Evolutionary conservation across 2,329 filamentous ascomycete species (phyloP).

Genomic region (Gnomoniopsis sp.): DNA sequence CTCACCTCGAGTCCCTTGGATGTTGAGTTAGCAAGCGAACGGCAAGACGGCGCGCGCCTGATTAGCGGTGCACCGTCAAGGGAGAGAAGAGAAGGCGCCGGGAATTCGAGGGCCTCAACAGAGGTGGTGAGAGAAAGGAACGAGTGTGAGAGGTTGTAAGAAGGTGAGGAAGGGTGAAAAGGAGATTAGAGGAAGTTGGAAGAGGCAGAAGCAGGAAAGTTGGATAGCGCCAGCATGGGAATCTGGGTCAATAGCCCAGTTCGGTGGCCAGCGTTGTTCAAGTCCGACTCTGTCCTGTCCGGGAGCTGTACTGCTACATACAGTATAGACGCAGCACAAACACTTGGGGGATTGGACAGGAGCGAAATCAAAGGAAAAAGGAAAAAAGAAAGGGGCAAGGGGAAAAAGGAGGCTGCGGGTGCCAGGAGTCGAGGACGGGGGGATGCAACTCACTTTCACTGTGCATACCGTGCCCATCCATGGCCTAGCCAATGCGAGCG

Average conservation of each 20-base stretch:
- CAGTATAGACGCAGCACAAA: neutral
- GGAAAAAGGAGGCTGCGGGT: conserved; percentile 20
- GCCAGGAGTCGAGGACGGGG: conserved; percentile 12
- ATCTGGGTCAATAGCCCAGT: conserved; percentile 6
- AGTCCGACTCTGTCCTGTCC: neutral
- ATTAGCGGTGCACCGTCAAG: conserved; percentile 16
- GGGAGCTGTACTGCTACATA: neutral
- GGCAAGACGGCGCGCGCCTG: conserved; percentile 15
- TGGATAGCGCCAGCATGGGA: conserved; percentile 11
- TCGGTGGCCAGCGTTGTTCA: neutral
- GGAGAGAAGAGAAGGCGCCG: conserved; percentile 9
- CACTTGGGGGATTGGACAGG: neutral
- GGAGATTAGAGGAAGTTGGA: conserved; percentile 6
- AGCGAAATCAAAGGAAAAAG: neutral
- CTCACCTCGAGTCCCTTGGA: conserved; percentile 2
- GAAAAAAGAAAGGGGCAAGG: conserved; percentile 16
- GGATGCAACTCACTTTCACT: neutral
- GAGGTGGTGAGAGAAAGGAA: conserved; percentile 22
- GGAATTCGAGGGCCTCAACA: conserved; percentile 18
- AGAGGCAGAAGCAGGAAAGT: conserved; percentile 11
- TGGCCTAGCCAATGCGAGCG: neutral
- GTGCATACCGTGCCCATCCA: neutral
- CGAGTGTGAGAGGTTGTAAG: conserved; percentile 11
- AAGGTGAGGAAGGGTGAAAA: conserved; percentile 10
- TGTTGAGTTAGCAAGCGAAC: conserved; percentile 11